phyloP scores from a whole-genome alignment of 345 rosid species.

The Punica granatum region DNA sequence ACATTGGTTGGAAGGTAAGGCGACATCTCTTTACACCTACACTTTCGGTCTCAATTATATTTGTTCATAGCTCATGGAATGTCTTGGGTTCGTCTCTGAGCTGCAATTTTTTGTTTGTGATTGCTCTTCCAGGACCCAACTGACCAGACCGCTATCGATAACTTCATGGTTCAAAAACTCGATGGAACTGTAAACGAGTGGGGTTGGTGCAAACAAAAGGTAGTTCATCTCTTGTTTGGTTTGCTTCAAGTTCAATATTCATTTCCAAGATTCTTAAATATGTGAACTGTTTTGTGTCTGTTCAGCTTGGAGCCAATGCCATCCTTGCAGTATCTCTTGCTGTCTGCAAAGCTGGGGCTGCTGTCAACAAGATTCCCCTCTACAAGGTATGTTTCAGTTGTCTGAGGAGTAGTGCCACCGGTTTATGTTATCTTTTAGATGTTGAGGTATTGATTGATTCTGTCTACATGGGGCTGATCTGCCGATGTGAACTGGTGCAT shows the following conservation, averaged over 20 bases:
- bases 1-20: conserved; percentile 82
- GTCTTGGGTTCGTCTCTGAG: not conserved
- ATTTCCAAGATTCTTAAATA: not conserved
- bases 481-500: not conserved
- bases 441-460: not conserved
- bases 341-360: conserved; percentile 87
- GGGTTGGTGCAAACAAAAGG: conserved; percentile 99
- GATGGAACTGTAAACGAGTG: conserved; percentile 97
- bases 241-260: not conserved
- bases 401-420: not conserved
- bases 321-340: conserved; percentile 93
- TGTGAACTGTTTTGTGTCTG: not conserved
- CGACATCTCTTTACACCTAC: not conserved
- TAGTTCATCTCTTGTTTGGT: conserved; percentile 6
- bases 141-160: conserved; percentile 73
- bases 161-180: conserved; percentile 84
- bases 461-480: not conserved
- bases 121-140: conserved; percentile 61
- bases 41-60: not conserved
- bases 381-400: conserved; percentile 43
- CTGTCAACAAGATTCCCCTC: conserved; percentile 56
- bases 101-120: not conserved
- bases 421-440: not conserved
- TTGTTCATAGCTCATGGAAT: no score
- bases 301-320: conserved; percentile 92